Evolutionary conservation across 2,329 filamentous ascomycete species (phyloP).

Genomic region (Beauveria sp.): DNA sequence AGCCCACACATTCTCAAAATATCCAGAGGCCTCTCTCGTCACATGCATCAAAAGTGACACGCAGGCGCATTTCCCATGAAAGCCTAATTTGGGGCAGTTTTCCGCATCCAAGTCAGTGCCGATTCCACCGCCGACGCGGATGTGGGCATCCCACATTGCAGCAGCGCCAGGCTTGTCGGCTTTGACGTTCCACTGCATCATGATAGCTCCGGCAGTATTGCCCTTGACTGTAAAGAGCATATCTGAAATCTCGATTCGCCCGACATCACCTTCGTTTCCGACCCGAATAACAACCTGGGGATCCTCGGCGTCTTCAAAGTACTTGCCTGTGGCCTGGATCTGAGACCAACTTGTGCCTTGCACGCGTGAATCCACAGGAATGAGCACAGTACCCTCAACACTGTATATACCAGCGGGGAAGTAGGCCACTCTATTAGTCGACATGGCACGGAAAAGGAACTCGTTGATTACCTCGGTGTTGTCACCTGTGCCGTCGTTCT

Average conservation of each 20-base stretch:
- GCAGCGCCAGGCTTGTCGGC: conserved; percentile 38
- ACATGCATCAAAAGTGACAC: conserved; percentile 47
- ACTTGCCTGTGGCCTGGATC: conserved; percentile 59
- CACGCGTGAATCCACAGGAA: conserved; percentile 49
- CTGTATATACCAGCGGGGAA: conserved; percentile 23
- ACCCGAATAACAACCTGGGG: conserved; percentile 61
- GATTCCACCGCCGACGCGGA: conserved; percentile 32
- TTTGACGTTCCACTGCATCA: conserved; percentile 66
- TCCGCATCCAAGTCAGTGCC: conserved; percentile 15
- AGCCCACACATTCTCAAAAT: conserved; percentile 53
- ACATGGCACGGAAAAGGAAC: conserved; percentile 12
- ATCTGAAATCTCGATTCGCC: conserved; percentile 62
- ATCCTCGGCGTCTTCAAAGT: conserved; percentile 52
- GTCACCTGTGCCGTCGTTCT: conserved; percentile 28
- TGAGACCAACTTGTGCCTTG: conserved; percentile 43
- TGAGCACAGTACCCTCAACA: conserved; percentile 25
- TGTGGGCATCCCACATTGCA: conserved; percentile 29
- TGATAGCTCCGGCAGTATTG: conserved; percentile 58
- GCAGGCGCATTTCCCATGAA: conserved; percentile 45
- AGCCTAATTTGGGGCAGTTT: conserved; percentile 17
- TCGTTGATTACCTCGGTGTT: conserved; percentile 18
- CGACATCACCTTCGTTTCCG: conserved; percentile 51
- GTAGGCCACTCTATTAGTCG: conserved; percentile 9
- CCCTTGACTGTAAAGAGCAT: conserved; percentile 60
- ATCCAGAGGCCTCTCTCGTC: conserved; percentile 37